Evolutionary conservation across 805 yeast species (phyloP), one percentile per base, ranked within the genome.

Genomic region (Yamadazyma philogaea): DNA sequence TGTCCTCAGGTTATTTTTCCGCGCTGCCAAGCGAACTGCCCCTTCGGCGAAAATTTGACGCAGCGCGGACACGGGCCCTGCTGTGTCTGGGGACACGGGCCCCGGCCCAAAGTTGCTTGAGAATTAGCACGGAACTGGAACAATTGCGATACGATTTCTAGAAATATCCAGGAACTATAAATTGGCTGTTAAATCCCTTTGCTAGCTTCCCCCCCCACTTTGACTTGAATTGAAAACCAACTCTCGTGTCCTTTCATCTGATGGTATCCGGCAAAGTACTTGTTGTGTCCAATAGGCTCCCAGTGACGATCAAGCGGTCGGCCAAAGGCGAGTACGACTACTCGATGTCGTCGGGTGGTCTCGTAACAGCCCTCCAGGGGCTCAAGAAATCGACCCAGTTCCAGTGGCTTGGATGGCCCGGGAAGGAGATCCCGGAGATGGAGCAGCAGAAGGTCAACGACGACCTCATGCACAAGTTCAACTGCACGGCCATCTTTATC

Each of bases 381-480:
- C 68, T 93, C 41, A 87, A 87, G 61, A 85, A 86, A 56, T 67
- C 82, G 2, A 80, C 87, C 7, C 82, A 84, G 37, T 89, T 89
- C 65, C 93, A 89, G 60, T 93, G 99, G 99, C 82, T 87, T 56
- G 99, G 99, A 12, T 93, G 99, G 99, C 96, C 98, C 1, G 75
- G 75, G 6, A 65, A 89, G 57, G 96, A 89, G 53, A 76, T 93
- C 4, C 95, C 95, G 1, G 86, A 75, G 19, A 74, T 73, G 34
- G 96, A 89, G 49, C 82, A 83, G 57, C 78, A 66, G 0, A 68
- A 69, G 43, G 95, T 93, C 42, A 79, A 80, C 45, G 59, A 66
- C 16, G 96, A 90, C 50, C 69, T 93, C 44, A 72, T 74, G 60
- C 78, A 77, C 26, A 81, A 87, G 59, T 93, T 89, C 72, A 83